Evolutionary conservation across 1,284 basidiomycete genomes (phyloP).

Genomic region (Ustilago cynodontis): DNA sequence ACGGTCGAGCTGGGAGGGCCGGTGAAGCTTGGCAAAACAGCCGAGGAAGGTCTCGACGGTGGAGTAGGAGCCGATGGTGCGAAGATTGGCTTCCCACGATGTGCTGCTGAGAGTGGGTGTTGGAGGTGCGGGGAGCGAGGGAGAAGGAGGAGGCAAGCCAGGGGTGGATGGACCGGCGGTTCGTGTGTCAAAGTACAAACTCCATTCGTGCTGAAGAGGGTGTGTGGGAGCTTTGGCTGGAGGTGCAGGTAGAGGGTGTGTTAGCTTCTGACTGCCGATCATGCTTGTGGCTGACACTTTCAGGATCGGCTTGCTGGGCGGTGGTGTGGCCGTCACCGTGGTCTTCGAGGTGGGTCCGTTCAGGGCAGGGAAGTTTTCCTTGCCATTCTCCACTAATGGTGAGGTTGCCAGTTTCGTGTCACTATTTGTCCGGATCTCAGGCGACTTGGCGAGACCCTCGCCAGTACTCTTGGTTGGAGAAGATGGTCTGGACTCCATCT

Average conservation of each 20-base stretch:
- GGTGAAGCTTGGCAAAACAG: conserved; percentile 94
- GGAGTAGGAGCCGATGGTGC: conserved; percentile 58
- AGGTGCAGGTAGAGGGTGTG: conserved; percentile 18
- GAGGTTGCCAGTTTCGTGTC: background rate
- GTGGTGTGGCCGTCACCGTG: background rate
- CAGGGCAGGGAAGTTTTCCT: background rate
- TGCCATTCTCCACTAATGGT: background rate
- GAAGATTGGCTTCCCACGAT: conserved; percentile 59
- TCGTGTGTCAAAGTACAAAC: conserved; percentile 82
- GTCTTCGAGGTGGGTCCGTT: background rate
- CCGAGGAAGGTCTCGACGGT: conserved; percentile 85
- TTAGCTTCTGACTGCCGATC: conserved; percentile 1
- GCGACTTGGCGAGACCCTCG: background rate
- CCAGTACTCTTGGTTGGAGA: conserved; percentile 21
- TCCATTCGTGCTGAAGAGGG: conserved; percentile 86
- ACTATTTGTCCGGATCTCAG: background rate
- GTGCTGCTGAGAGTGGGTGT: conserved; percentile 64
- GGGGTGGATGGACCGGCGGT: conserved; percentile 13
- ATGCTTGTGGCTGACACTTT: conserved; percentile 2
- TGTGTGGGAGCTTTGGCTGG: conserved; percentile 70
- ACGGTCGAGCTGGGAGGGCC: conserved; percentile 85
- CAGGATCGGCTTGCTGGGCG: conserved; percentile 4
- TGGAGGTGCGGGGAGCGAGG: conserved; percentile 82
- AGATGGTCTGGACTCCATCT: background rate
- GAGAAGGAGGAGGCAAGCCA: conserved; percentile 78